A percentile compares a stretch with the other conserved stretches of the same genome.
Evolutionary conservation across 768 basidiomycete species (phyloP).

Genomic region (Megacollybia marginata): DNA sequence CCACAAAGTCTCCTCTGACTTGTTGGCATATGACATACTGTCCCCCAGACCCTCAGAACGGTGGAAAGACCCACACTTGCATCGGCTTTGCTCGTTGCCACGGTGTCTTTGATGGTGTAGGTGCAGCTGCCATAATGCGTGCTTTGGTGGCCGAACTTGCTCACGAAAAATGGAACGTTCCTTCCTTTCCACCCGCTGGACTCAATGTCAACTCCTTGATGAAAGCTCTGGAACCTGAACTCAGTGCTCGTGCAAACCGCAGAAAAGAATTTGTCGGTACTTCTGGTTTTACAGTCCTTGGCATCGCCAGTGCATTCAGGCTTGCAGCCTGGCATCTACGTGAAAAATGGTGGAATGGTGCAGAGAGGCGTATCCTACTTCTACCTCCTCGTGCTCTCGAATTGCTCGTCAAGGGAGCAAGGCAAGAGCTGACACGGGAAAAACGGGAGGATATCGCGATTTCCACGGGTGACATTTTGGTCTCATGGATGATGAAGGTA

Average conservation of each 20-base stretch:
- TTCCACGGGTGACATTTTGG: constrained; percentile 31
- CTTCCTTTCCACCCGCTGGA: constrained; percentile 24
- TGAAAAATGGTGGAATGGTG: constrained; percentile 29
- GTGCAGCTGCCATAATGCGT: constrained; percentile 26
- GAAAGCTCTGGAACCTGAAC: constrained; percentile 15
- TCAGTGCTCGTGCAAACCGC: constrained; percentile 3
- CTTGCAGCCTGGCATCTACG: constrained; percentile 26
- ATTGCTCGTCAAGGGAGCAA: constrained; percentile 22
- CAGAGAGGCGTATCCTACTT: constrained; percentile 25
- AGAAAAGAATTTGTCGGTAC: neutral
- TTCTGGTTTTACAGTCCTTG: constrained; percentile 19
- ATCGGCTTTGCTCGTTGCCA: constrained; percentile 35
- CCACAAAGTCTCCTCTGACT: constrained; percentile 26
- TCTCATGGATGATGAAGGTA: constrained; percentile 35
- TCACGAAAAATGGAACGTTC: constrained; percentile 27
- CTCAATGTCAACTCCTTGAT: constrained; percentile 26
- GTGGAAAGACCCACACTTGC: constrained; percentile 17
- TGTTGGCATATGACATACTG: constrained; percentile 35
- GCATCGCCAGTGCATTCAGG: constrained; percentile 21
- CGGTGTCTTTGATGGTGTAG: constrained; percentile 35
- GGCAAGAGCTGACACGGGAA: constrained; percentile 14
- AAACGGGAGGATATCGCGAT: constrained; percentile 10
- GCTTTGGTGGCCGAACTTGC: constrained; percentile 33
- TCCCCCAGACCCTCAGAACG: constrained; percentile 21
- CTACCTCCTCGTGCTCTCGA: constrained; percentile 23